Base-by-base conservation (phyloP, 2,329 filamentous ascomycete species). In the Talaromyces sp. region DNA sequence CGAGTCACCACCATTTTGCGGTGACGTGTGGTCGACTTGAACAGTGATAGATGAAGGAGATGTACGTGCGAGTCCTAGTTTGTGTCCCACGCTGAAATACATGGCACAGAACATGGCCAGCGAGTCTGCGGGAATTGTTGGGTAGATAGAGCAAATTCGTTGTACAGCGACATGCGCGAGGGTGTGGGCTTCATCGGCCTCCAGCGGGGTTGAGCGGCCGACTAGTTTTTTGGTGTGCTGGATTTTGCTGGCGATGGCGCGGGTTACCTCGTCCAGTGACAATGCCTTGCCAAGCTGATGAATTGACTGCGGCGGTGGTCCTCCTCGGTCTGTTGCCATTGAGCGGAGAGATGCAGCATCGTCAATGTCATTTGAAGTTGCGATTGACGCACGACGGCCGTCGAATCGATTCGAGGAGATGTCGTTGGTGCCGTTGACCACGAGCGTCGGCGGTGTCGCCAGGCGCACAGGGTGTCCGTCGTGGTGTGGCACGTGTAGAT, bases 401-500 rank as follows among this genome's bases (percentile, higher is more conserved):
- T 57, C 56, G 12, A 40, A 56, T 18, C 54, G 53, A 33, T 62
- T 59, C 27, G 56, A 36, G 14, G 33, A 10, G 7, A 31, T 16
- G 2, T 61, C 61, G 28, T 47, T 52, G 16, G 73, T 68, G 8
- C 76, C 76, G 50, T 77, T 79, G 2, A 79, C 69, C 40, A 77
- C 62, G 1, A 78, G 62, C 8, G 75, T 72, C 8, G 77, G 77
- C 14, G 78, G 78, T 0, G 78, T 79, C 14, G 76, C 78, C 47
- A 79, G 72, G 27, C 77, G 73, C 6, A 80, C 72, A 4, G 78
- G 76, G 0, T 69, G 73, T 7, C 77, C 76, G 8, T 71, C 62
- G 50, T 76, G 72, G 34, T 75, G 72, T 7, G 77, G 77, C 18
- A 79, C 77, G 65, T 78, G 77, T 18, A 79, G 64, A 57, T 79